Evolutionary conservation across 352 stramenopile species (phyloP).

Genomic region (Globisporangium alternatum): DNA sequence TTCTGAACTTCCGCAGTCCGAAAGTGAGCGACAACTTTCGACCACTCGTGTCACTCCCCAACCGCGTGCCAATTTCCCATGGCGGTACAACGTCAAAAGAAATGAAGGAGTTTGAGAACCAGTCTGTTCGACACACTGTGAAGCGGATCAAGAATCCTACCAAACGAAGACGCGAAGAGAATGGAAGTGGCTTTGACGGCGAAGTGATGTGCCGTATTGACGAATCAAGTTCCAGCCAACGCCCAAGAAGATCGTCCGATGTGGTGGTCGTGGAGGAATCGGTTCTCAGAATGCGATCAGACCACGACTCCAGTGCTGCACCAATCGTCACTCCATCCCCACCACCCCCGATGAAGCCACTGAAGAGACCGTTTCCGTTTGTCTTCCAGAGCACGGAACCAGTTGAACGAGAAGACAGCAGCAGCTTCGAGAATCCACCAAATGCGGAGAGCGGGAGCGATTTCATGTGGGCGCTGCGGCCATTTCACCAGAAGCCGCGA

Average conservation of each 20-base stretch:
- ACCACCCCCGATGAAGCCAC: background rate
- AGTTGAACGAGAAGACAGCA: background rate
- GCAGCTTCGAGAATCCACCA: background rate
- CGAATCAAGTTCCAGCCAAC: conserved; percentile 16
- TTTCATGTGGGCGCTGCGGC: conserved; percentile 12
- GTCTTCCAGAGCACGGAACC: background rate
- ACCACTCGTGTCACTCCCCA: conserved; percentile 33
- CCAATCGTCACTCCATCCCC: background rate
- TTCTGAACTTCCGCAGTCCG: conserved; percentile 73
- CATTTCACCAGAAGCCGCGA: conserved; percentile 14
- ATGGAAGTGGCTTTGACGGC: conserved; percentile 66
- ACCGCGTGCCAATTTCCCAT: conserved; percentile 1
- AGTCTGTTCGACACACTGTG: conserved; percentile 30
- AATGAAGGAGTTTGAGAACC: conserved; percentile 48
- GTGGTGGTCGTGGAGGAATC: background rate
- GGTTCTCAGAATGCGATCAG: background rate
- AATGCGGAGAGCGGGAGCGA: conserved; percentile 15
- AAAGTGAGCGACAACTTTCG: conserved; percentile 82
- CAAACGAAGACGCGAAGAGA: conserved; percentile 47
- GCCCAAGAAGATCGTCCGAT: background rate
- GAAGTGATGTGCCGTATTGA: conserved; percentile 61
- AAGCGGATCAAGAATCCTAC: conserved; percentile 55
- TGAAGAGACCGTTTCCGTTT: conserved; percentile 17
- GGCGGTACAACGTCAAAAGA: conserved; percentile 17
- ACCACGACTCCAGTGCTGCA: background rate